These are phyloP conservation scores for Pisolithus orientalis DNA, from an alignment of 768 basidiomycete genomes.

Conservation along the genomic window DNA sequence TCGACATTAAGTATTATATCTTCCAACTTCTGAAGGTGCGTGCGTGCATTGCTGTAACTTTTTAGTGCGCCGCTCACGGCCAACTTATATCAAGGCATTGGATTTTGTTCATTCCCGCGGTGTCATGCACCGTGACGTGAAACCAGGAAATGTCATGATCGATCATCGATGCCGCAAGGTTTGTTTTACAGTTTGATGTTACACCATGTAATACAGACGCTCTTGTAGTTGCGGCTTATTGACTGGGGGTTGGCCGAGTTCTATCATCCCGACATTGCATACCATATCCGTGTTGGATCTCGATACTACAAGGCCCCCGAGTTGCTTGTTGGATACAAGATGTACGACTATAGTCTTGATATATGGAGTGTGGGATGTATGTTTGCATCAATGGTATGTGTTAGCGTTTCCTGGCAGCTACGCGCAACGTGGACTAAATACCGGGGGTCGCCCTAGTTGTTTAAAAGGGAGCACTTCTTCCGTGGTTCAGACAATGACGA, in stretches of 20 bases:
- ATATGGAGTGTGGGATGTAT: conserved; percentile 74
- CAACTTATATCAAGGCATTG: conserved; percentile 35
- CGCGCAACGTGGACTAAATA: background rate
- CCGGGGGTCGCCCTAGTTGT: conserved; percentile 39
- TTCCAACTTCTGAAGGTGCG: conserved; percentile 55
- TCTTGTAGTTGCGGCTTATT: conserved; percentile 46
- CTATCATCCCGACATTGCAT: conserved; percentile 63
- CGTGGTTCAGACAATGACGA: conserved; percentile 70
- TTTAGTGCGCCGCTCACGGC: background rate
- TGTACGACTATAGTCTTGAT: conserved; percentile 67
- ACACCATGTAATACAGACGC: background rate
- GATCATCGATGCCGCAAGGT: conserved; percentile 58
- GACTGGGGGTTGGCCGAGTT: conserved; percentile 79
- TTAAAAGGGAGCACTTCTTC: conserved; percentile 71
- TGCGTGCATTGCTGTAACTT: background rate
- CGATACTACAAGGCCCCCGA: conserved; percentile 74
- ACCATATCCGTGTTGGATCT: conserved; percentile 67
- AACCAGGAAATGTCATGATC: conserved; percentile 71
- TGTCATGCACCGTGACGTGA: conserved; percentile 67
- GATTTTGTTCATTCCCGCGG: conserved; percentile 69
- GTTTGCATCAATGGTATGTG: conserved; percentile 63
- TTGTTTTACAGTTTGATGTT: conserved; percentile 9
- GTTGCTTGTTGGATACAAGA: conserved; percentile 63
- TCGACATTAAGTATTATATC: conserved; percentile 62
- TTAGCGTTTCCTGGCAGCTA: background rate